These are phyloP conservation scores for Phoma sp. DNA, from an alignment of 2,329 filamentous ascomycete genomes.

Conservation along the genomic window DNA sequence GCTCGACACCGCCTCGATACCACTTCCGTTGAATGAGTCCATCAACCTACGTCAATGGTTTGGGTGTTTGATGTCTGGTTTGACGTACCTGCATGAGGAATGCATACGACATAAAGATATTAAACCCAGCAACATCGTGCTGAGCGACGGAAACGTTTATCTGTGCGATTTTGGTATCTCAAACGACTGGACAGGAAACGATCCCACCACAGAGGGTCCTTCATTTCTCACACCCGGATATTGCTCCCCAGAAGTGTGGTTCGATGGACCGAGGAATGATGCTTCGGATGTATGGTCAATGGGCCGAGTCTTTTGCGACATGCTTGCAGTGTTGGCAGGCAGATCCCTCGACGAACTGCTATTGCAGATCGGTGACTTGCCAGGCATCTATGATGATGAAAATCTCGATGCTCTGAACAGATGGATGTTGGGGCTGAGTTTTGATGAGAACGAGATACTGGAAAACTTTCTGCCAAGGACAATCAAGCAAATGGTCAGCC, in stretches of 20 bases:
- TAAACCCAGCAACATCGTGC: not conserved
- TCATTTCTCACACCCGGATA: not conserved
- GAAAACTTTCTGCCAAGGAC: no score
- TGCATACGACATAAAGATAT: not conserved
- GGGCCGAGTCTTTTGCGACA: conserved; percentile 1
- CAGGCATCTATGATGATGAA: no score
- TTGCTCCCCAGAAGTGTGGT: not conserved
- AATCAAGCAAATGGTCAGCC: not conserved
- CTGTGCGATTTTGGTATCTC: conserved; percentile 5
- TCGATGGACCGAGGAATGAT: not conserved
- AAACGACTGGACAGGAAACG: not conserved
- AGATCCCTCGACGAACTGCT: not conserved
- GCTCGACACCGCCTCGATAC: not conserved
- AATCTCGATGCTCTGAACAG: no score
- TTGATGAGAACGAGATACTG: no score
- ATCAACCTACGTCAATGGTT: not conserved
- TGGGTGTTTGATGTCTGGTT: not conserved
- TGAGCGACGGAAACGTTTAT: not conserved
- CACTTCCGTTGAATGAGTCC: not conserved
- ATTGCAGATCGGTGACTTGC: no score
- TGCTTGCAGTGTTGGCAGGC: conserved; percentile 4
- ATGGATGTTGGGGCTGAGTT: no score
- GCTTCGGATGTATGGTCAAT: not conserved
- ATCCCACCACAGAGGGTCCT: not conserved
- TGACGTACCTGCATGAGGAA: not conserved